A percentile compares a stretch with the other conserved stretches of the same genome.
Evolutionary conservation across 345 rosid species (phyloP).

Genomic region (Linum lewisii): DNA sequence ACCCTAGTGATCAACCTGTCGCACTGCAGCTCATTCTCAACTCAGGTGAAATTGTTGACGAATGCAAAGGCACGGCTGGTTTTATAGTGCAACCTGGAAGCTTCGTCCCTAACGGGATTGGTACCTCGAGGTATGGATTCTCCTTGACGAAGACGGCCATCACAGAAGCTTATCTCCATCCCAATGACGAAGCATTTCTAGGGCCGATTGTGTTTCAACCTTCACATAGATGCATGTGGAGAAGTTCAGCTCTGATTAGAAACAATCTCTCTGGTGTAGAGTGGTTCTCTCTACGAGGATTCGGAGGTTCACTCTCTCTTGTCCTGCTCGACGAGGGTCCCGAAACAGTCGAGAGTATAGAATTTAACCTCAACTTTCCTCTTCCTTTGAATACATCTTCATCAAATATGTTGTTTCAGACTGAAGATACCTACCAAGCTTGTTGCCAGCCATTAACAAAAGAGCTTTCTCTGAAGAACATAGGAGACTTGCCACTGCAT

Average conservation of each 20-base stretch:
- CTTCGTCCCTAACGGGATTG: slow-evolving; percentile 18
- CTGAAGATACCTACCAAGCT: slow-evolving; percentile 24
- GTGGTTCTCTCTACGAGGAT: slow-evolving; percentile 57
- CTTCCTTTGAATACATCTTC: slow-evolving; percentile 30
- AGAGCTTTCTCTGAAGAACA: slow-evolving; percentile 52
- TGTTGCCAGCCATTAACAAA: slow-evolving; percentile 47
- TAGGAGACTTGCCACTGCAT: slow-evolving; percentile 56
- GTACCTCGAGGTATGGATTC: slow-evolving; percentile 31
- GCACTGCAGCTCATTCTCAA: slow-evolving; percentile 65
- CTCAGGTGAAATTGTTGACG: slow-evolving; percentile 46
- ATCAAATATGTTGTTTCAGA: slow-evolving; percentile 22
- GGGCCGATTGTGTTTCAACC: slow-evolving; percentile 65
- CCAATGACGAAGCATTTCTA: slow-evolving; percentile 40
- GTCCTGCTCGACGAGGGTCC: slow-evolving; percentile 43
- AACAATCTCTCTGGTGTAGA: slow-evolving; percentile 74
- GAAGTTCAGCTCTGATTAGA: slow-evolving; percentile 54
- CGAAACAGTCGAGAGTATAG: slow-evolving; percentile 40
- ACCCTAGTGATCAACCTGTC: slow-evolving; percentile 59
- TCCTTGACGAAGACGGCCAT: slow-evolving; percentile 38
- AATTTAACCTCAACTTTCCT: slow-evolving; percentile 39
- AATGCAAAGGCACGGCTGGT: slow-evolving; percentile 35
- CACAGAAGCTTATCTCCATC: slow-evolving; percentile 48
- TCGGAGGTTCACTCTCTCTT: slow-evolving; percentile 45
- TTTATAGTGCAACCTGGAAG: slow-evolving; percentile 19
- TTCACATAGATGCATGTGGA: slow-evolving; percentile 53